These are phyloP conservation scores for Clonostachys solani DNA, from an alignment of 2,329 filamentous ascomycete species.

Conservation along the genomic window DNA sequence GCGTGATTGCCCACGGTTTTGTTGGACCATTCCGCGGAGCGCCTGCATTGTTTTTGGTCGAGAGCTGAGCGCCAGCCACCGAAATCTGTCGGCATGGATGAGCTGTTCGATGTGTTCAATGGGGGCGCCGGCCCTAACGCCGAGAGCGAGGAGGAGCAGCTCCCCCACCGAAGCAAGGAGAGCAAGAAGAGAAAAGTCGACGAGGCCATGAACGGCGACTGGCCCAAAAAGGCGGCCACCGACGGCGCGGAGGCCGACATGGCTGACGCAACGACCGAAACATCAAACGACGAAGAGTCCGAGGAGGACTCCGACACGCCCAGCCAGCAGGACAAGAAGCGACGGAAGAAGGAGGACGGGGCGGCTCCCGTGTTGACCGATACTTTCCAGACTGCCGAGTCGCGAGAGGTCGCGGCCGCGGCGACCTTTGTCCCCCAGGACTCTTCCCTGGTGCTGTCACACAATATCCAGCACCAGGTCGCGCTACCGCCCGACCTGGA, in stretches of 20 bases:
- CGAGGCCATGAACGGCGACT: conserved; percentile 62
- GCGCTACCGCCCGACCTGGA: conserved; percentile 89
- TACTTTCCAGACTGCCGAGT: conserved; percentile 91
- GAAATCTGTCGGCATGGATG: conserved; percentile 53
- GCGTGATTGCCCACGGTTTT: not conserved
- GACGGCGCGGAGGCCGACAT: conserved; percentile 21
- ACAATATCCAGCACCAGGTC: conserved; percentile 98
- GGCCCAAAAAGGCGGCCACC: conserved; percentile 2
- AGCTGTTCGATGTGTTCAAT: conserved; percentile 80
- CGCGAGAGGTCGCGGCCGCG: conserved; percentile 80
- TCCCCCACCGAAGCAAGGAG: conserved; percentile 29
- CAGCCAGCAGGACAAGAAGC: conserved; percentile 56
- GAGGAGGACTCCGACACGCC: conserved; percentile 34
- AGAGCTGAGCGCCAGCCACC: not conserved
- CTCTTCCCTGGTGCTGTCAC: conserved; percentile 75
- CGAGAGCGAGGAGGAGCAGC: conserved; percentile 36
- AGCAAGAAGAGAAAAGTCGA: conserved; percentile 86
- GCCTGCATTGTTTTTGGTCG: not conserved
- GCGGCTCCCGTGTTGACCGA: conserved; percentile 80
- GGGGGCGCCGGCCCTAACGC: conserved; percentile 43
- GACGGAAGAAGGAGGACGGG: conserved; percentile 59
- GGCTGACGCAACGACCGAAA: conserved; percentile 32
- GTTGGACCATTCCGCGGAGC: not conserved
- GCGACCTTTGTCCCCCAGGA: conserved; percentile 64
- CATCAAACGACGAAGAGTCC: conserved; percentile 24